Percentiles rank a stretch among this genome's conserved stretches.
These are phyloP conservation scores for Arthrocladium fulminans DNA, from an alignment of 2,329 filamentous ascomycete species.

Conservation along the genomic window DNA sequence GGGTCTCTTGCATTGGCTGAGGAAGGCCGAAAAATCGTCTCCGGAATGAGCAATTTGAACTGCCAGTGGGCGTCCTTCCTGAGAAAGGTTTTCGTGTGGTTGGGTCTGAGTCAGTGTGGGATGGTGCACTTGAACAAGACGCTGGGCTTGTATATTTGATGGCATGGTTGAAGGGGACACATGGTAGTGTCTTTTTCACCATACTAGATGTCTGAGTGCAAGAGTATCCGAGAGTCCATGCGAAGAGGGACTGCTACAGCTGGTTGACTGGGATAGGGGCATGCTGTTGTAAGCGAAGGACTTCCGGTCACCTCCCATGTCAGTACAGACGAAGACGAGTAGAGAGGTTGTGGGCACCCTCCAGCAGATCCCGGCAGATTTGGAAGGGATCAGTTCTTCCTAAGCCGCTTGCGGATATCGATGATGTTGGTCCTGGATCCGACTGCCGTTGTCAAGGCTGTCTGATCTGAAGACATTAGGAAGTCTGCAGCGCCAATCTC, in stretches of 20 bases:
- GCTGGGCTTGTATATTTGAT: conserved; percentile 16
- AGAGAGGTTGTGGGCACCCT: too few relatives aligned
- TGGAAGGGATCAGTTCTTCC: too few relatives aligned
- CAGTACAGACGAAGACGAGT: too few relatives aligned
- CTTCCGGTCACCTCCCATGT: too few relatives aligned
- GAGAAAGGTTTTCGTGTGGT: conserved; percentile 14
- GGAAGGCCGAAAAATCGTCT: conserved; percentile 16
- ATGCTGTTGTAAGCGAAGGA: too few relatives aligned
- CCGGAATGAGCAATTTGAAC: conserved; percentile 13
- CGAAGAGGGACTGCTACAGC: not conserved
- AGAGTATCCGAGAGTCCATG: conserved; percentile 9
- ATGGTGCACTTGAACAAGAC: conserved; percentile 13
- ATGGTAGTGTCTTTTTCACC: conserved; percentile 18
- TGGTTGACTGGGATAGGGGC: too few relatives aligned
- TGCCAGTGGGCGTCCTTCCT: conserved; percentile 11
- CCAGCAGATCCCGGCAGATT: too few relatives aligned
- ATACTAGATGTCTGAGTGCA: conserved; percentile 21
- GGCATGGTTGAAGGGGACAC: conserved; percentile 13
- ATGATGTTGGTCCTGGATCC: too few relatives aligned
- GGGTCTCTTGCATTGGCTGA: conserved; percentile 9
- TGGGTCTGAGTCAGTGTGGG: conserved; percentile 16
- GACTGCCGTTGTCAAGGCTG: too few relatives aligned
- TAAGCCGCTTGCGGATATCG: too few relatives aligned
- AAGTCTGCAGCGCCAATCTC: not conserved
- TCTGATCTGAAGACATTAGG: too few relatives aligned